Conservation (phyloP, 2,329 filamentous ascomycete species). For the Chrysosporium queenslandicum region DNA sequence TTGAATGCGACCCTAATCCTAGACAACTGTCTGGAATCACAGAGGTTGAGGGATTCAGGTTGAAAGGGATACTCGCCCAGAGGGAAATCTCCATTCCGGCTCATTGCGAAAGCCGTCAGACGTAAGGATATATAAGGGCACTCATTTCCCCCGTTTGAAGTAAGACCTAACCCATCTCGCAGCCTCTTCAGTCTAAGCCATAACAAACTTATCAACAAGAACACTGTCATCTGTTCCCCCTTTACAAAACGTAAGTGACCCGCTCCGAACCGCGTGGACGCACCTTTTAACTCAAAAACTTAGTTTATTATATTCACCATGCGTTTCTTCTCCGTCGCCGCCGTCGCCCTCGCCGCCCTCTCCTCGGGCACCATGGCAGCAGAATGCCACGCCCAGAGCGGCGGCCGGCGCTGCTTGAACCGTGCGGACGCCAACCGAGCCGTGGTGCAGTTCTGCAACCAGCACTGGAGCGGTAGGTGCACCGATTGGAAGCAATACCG, state of each 20-base stretch:
- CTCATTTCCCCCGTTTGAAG: too few species aligned
- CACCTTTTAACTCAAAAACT: neutral
- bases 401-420: conserved; percentile 2
- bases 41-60: too few species aligned
- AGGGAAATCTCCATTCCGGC: too few species aligned
- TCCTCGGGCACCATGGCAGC: conserved; percentile 4
- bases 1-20: neutral
- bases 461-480: neutral
- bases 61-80: too few species aligned
- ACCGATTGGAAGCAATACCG: conserved; percentile 2
- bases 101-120: too few species aligned
- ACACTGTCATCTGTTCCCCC: too few species aligned
- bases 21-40: neutral
- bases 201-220: too few species aligned
- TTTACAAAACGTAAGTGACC: neutral
- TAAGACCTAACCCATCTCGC: too few species aligned
- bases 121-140: too few species aligned
- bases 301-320: neutral
- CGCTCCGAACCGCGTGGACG: neutral
- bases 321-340: conserved; percentile 6
- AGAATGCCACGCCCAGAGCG: conserved; percentile 5
- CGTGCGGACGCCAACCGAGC: neutral
- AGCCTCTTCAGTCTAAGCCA: too few species aligned
- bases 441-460: neutral
- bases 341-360: conserved; percentile 1